Base-by-base conservation (phyloP, 768 basidiomycete genomes). In the Pleurotus giganteus region DNA sequence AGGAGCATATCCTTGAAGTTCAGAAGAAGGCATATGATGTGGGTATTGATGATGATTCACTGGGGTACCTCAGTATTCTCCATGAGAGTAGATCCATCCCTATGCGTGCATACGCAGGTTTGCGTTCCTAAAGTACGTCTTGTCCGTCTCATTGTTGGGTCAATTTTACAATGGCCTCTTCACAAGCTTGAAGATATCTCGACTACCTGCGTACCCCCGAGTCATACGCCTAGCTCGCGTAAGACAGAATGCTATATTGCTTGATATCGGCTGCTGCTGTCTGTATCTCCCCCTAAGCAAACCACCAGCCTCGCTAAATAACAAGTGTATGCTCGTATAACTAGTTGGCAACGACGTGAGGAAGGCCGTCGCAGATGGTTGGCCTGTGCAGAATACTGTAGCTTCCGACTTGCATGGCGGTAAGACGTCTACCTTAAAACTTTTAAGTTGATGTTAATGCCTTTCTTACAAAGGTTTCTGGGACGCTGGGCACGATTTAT, bases 401-500 rank as follows among this genome's bases (percentile, higher is more conserved):
- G 75, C 66, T 4, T 71, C 66, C 27, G 75, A 76, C 54, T 60
- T 78, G 15, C 59, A 62, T 6, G 58, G 56, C 65, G 69, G 74
- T 71, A 29, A 7, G 1, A 2, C 17, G 4, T 28, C 15, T 12
- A 15, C 15, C 6, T 23, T 27, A 13, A 28, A 15, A 2, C 29
- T 9, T 4, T 32, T 2, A 7, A 4, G 23, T 13, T 41, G n/a
- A 17, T 11, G 23, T 2, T n/a, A 29, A 28, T 17, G 17, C 26
- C 9, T n/a, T 5, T 47, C 17, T 32, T 13, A n/a, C 29, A 17
- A 54, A 85, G 84, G 69, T 12, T 82, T 83, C 57, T 86, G 84
- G 85, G 72, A 81, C 4, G 70, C 78, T 4, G 85, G 86, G 1
- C 84, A 87, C 57, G 71, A 78, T 39, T 71, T 88, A 15, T 89